Percentiles rank a stretch among this genome's conserved stretches.
These are phyloP conservation scores for Avena atlantica DNA, from an alignment of 176 grass and related monocot species.

Conservation along the genomic window DNA sequence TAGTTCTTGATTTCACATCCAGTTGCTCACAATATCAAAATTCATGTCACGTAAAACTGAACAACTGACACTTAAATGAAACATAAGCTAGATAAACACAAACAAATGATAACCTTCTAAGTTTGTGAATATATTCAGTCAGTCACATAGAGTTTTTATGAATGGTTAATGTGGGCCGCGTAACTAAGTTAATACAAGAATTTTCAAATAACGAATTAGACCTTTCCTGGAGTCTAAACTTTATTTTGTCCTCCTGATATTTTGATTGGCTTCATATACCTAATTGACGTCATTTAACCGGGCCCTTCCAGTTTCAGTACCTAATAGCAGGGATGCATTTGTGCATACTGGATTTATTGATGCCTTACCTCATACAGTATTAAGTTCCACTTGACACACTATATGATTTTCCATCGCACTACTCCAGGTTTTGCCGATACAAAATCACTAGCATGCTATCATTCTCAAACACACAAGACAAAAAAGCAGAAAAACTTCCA, in stretches of 20 bases:
- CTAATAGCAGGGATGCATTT: not conserved
- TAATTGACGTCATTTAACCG: not conserved
- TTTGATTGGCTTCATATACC: not conserved
- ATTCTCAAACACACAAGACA: conserved; percentile 7
- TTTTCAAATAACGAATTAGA: no score
- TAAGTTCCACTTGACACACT: not conserved
- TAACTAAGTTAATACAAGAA: no score
- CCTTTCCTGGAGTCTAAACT: no score
- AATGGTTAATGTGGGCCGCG: no score
- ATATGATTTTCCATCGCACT: not conserved
- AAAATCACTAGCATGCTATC: not conserved
- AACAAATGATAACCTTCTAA: not conserved
- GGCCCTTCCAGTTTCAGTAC: not conserved
- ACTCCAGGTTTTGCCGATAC: not conserved
- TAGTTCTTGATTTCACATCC: not conserved
- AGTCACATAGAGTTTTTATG: no score
- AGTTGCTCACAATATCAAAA: not conserved
- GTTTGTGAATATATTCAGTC: not conserved
- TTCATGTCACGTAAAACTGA: not conserved
- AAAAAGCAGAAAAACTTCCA: not conserved
- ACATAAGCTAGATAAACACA: not conserved
- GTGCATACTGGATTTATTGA: not conserved
- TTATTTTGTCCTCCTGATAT: not conserved
- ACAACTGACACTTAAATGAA: not conserved
- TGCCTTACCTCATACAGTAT: not conserved